These are phyloP conservation scores for Musa acuminata DNA, from an alignment of 176 grass and related monocot species.

Conservation along the genomic window DNA sequence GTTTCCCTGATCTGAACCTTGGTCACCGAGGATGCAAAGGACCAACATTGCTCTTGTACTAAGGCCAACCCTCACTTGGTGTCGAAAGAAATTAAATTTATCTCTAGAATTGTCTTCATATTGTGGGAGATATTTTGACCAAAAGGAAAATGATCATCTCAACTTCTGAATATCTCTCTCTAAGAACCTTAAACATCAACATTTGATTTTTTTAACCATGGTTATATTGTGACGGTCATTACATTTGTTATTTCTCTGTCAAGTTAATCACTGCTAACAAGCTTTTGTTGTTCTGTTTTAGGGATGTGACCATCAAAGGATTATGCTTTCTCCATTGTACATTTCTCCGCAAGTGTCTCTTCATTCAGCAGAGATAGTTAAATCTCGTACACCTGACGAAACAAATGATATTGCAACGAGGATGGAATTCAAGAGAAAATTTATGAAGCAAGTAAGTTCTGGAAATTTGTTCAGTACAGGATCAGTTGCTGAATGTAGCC, in stretches of 20 bases:
- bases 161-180: no score
- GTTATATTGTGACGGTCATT: neutral
- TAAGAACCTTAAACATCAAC: no score
- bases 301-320: constrained; percentile 36
- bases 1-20: neutral
- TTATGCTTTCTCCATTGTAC: constrained; percentile 43
- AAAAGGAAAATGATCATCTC: no score
- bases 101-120: no score
- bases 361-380: constrained; percentile 31
- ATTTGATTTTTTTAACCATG: no score
- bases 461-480: constrained; percentile 6
- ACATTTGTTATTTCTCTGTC: constrained; percentile 3
- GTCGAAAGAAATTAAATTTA: no score
- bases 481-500: constrained; percentile 33
- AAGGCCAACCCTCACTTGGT: no score
- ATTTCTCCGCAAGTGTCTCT: constrained; percentile 31
- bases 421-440: constrained; percentile 14
- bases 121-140: no score
- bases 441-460: neutral
- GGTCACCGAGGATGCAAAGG: no score
- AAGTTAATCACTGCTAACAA: constrained; percentile 4
- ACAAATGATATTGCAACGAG: neutral
- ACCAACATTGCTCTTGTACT: no score
- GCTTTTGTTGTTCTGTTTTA: constrained; percentile 14
- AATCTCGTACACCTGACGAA: constrained; percentile 26